These are phyloP conservation scores for Edaphochlamys debaryana DNA, from an alignment of 139 green algal genomes.

Conservation along the genomic window DNA sequence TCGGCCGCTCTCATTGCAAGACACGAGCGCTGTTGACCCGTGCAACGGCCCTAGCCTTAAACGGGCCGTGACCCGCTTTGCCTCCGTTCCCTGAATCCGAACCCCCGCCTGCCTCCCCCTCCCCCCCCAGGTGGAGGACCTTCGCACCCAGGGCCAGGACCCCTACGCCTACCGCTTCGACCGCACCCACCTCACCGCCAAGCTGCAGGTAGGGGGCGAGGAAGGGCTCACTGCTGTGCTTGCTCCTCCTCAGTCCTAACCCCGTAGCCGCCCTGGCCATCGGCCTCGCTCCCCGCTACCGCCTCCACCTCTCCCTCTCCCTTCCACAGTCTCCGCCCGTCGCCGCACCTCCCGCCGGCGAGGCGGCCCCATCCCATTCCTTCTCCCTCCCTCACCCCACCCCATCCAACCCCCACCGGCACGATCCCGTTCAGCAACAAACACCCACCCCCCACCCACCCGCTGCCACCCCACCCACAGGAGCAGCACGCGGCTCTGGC, in stretches of 20 bases:
- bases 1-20: too few species aligned
- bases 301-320: background rate
- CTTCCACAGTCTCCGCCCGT: background rate
- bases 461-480: too few species aligned
- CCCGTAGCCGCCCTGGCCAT: too few species aligned
- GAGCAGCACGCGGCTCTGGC: slow-evolving; percentile 68
- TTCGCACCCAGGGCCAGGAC: slow-evolving; percentile 77
- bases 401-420: too few species aligned
- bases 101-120: background rate
- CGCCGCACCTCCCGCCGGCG: background rate
- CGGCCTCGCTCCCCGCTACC: too few species aligned
- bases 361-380: background rate
- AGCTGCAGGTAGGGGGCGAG: slow-evolving; percentile 74
- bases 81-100: background rate
- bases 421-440: too few species aligned
- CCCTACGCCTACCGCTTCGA: slow-evolving; percentile 95
- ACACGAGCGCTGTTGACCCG: too few species aligned
- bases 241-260: too few species aligned
- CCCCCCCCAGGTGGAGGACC: slow-evolving; percentile 62
- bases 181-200: slow-evolving; percentile 81
- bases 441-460: too few species aligned
- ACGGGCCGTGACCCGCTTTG: too few species aligned
- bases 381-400: background rate
- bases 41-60: too few species aligned
- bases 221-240: too few species aligned